These are phyloP conservation scores for Porcisia deanei DNA, from an alignment of 208 protist genomes.

Conservation along the genomic window DNA sequence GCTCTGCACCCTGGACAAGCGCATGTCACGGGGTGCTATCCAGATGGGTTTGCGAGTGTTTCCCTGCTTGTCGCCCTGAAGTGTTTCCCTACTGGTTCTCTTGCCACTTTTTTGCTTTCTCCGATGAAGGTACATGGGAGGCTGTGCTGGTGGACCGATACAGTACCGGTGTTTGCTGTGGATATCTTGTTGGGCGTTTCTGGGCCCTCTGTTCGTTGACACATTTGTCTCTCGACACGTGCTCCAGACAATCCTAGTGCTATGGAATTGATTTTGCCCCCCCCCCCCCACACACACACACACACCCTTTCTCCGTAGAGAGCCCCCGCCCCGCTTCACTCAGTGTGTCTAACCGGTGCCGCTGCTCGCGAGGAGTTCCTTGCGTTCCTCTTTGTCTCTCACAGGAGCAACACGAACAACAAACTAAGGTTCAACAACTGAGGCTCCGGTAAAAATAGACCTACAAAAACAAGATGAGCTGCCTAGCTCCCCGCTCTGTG, in stretches of 20 bases:
- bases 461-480: background rate
- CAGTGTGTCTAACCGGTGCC: background rate
- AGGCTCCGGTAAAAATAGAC: background rate
- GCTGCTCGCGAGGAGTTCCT: background rate
- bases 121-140: background rate
- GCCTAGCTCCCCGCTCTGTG: background rate
- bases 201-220: background rate
- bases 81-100: background rate
- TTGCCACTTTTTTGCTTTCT: background rate
- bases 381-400: background rate
- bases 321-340: background rate
- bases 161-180: background rate
- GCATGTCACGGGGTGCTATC: constrained; percentile 53
- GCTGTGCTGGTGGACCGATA: background rate
- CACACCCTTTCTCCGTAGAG: background rate
- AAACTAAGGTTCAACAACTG: background rate
- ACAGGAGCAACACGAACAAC: background rate
- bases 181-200: background rate
- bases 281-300: background rate
- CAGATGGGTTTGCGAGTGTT: constrained; percentile 71
- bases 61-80: constrained; percentile 22
- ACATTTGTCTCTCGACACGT: background rate
- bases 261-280: background rate
- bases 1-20: constrained; percentile 79
- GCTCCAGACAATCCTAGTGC: background rate